Base-by-base conservation (phyloP, 768 basidiomycete species). In the Podaxis mareebaensis region DNA sequence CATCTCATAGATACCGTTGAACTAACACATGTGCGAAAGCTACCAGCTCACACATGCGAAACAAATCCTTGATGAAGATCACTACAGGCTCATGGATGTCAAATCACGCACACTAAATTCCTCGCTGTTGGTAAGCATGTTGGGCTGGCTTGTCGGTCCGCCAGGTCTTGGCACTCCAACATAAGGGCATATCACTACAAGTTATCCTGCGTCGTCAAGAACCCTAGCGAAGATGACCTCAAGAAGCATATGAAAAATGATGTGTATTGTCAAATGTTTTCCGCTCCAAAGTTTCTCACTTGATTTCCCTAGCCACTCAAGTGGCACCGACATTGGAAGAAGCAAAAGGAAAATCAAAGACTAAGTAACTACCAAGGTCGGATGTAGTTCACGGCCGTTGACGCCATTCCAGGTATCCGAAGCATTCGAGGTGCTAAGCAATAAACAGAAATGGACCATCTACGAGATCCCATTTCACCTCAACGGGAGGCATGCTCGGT, bases 171-270 rank as follows among this genome's bases (percentile, higher is more conserved):
- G 28, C 28, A 1, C 28, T 30, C 28, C 28, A 30, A 30, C 28
- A 93, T 93, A 91, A 92, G 91, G 65, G 80, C 81, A 70, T 92
- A 96, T 80, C 97, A 96, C 78, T 97, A 98, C 86, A 85, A 88
- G 69, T 76, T 86, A 1, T 81, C 96, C 24, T 93, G 91, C 66
- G 72, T 98, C 60, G 75, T 78, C 68, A 91, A 85, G 74, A 77
- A 78, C 48, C 96, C 95, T 46, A 75, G 75, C 0, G 93, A 95
- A 7, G 92, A 96, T 69, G 89, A 91, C 8, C 91, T 99, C 71
- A 98, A 97, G 77, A 91, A 88, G 69, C 95, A 95, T 83, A 96
- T 95, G 85, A 95, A 95, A 95, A 77, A 92, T 93, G 86, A 91
- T 88, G 65, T 10, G 81, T 74, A 4, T 10, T 33, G 8, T 7